Conservation (phyloP, 805 yeast genomes). For the Starmerella powellii region DNA sequence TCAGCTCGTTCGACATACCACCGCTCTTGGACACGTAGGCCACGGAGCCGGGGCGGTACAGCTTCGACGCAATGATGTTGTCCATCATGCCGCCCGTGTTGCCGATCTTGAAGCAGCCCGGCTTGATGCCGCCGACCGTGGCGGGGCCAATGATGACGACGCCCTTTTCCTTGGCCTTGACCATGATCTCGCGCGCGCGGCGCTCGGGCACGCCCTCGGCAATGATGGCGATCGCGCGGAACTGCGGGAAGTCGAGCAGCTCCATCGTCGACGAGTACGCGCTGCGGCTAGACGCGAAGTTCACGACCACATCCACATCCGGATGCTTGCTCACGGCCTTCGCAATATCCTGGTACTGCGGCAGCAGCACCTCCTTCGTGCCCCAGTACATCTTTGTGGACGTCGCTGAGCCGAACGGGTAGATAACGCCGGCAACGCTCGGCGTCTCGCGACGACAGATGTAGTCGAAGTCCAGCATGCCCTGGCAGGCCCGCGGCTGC, state of each 20-base stretch:
- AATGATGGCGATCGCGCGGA: slow-evolving; percentile 37
- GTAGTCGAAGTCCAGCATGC: slow-evolving; percentile 39
- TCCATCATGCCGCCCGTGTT: slow-evolving; percentile 43
- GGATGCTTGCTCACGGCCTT: slow-evolving; percentile 36
- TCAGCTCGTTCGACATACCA: slow-evolving; percentile 39
- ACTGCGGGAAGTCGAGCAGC: slow-evolving; percentile 36
- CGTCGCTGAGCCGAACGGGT: slow-evolving; percentile 38
- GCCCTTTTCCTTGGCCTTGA: slow-evolving; percentile 35
- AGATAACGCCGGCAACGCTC: slow-evolving; percentile 38
- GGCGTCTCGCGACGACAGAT: slow-evolving; percentile 36
- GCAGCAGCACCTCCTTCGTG: slow-evolving; percentile 36
- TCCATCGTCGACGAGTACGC: slow-evolving; percentile 39
- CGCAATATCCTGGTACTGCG: slow-evolving; percentile 35
- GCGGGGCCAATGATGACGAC: slow-evolving; percentile 40
- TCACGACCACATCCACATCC: slow-evolving; percentile 38
- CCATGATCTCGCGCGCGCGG: slow-evolving; percentile 37
- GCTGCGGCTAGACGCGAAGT: slow-evolving; percentile 38
- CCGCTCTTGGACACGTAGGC: slow-evolving; percentile 40
- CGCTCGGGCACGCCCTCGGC: slow-evolving; percentile 42
- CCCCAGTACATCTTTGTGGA: slow-evolving; percentile 40
- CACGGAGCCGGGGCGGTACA: slow-evolving; percentile 38
- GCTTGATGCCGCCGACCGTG: slow-evolving; percentile 40
- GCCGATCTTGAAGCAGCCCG: slow-evolving; percentile 39
- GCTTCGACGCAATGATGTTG: slow-evolving; percentile 38
- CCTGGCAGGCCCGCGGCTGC: slow-evolving; percentile 39